Evolutionary conservation across 768 basidiomycete species (phyloP), one percentile per base, ranked within the genome.

Genomic region (Gelatoporia subvermispora): DNA sequence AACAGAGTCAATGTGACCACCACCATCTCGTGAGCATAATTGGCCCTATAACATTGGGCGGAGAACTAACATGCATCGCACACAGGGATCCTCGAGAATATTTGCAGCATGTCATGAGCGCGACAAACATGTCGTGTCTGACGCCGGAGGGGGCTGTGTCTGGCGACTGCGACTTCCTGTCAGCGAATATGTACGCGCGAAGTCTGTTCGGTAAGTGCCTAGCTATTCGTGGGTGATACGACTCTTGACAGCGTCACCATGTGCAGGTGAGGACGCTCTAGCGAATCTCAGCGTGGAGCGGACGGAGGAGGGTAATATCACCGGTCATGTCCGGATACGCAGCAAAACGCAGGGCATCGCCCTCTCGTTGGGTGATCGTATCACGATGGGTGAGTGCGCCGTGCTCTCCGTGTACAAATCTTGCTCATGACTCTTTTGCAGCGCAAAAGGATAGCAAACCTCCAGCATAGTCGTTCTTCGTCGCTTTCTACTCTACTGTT

Each of bases 311-410:
- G 93, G 93, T 1, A 78, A 75, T 4, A 85, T 98, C 49, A 84
- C 84, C 13, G 95, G 95, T 0, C 94, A 98, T 67, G 92, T 98
- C 8, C 82, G 95, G 44, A 97, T 98, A 62, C 81, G 95, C 49
- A 93, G 90, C 63, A 97, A 98, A 72, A 97, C 95, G 20, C 95
- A 98, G 66, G 95, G 95, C 45, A 97, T 98, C 52, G 95, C 95
- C 2, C 73, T 97, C 52, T 91, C 89, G 16, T 67, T 99, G 53
- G 95, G 92, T n/a, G 93, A 94, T 67, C 76, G 84, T 60, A 92
- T 93, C 60, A 91, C 78, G 9, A 73, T 78, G 66, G 76, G 78
- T 78, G 50, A 48, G 73, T 61, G 23, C 1, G 11, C 13, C n/a
- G 10, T 35, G 10, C 22, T 35, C 48, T n/a, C 41, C n/a, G 10